Evolutionary conservation across 129 eudicot genomes (phyloP), one percentile per base, ranked within the genome.

Genomic region (Centella asiatica): DNA sequence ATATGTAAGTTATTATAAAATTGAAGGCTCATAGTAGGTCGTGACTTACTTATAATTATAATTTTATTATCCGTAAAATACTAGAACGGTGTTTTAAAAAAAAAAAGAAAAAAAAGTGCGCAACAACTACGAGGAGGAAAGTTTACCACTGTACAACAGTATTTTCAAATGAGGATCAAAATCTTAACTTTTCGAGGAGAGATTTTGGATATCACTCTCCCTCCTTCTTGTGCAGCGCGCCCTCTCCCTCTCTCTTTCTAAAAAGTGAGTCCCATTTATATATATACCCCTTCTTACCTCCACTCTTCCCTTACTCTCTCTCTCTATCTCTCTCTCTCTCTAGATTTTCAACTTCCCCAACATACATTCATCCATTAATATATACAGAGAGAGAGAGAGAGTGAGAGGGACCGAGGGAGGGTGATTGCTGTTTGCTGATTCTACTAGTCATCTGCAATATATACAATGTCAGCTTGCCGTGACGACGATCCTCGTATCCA

Each of bases 381-480:
- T 22, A 33, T 10, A 15, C 10, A 36, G 7, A 46, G 42, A 65
- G 67, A 12, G 36, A 53, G 36, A 58, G 12, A 60, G 10, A 60
- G 1, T 36, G n/a, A n/a, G n/a, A n/a, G n/a, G n/a, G n/a, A n/a
- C n/a, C n/a, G n/a, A n/a, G n/a, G n/a, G n/a, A n/a, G n/a, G n/a
- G n/a, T n/a, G n/a, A n/a, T n/a, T n/a, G n/a, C n/a, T n/a, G n/a
- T n/a, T n/a, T n/a, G n/a, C n/a, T n/a, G n/a, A n/a, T n/a, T n/a
- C n/a, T 46, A 39, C 14, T 26, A 6, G 26, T 61, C 46, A 42
- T 53, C 26, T 53, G 13, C 59, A n/a, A n/a, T n/a, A n/a, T n/a
- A n/a, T 27, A 81, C 73, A 69, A 83, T 83, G 90, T 80, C 85
- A 49, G 81, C 70, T 67, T 63, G 75, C 68, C 72, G 61, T 37